These are phyloP conservation scores for Xylaria nigripes DNA, from an alignment of 495 filamentous ascomycete genomes.

Conservation along the genomic window DNA sequence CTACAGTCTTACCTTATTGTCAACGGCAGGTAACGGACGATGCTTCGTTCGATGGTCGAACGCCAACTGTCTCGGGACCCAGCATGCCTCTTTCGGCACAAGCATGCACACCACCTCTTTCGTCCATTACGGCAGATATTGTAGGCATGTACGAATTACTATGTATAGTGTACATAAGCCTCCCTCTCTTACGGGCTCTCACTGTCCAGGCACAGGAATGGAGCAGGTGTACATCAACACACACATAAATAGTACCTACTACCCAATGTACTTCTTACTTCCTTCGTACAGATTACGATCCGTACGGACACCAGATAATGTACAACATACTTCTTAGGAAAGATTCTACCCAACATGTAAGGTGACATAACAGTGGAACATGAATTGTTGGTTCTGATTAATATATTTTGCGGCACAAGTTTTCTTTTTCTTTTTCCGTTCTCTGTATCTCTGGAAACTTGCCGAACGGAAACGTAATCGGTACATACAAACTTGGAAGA, in stretches of 20 bases:
- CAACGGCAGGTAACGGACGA: no score
- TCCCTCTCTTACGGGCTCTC: slow-evolving; percentile 2
- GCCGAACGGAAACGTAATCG: not conserved
- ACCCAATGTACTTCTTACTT: no score
- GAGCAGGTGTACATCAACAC: no score
- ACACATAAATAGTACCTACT: no score
- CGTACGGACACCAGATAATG: no score
- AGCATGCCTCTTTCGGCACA: not conserved
- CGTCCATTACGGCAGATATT: no score
- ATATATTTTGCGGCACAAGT: no score
- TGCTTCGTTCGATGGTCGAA: no score
- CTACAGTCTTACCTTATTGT: no score
- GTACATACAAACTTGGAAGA: not conserved
- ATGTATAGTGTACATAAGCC: not conserved
- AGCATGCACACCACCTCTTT: not conserved
- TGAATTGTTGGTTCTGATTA: not conserved
- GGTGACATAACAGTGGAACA: not conserved
- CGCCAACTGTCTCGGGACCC: slow-evolving; percentile 2
- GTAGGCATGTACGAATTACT: not conserved
- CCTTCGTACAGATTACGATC: no score
- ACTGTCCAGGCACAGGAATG: no score
- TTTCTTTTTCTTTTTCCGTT: not conserved
- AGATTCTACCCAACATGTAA: not conserved
- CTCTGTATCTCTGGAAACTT: not conserved
- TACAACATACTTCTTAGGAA: no score